phyloP scores from a whole-genome alignment of 805 yeast species.

The Ogataea glucozyma region DNA sequence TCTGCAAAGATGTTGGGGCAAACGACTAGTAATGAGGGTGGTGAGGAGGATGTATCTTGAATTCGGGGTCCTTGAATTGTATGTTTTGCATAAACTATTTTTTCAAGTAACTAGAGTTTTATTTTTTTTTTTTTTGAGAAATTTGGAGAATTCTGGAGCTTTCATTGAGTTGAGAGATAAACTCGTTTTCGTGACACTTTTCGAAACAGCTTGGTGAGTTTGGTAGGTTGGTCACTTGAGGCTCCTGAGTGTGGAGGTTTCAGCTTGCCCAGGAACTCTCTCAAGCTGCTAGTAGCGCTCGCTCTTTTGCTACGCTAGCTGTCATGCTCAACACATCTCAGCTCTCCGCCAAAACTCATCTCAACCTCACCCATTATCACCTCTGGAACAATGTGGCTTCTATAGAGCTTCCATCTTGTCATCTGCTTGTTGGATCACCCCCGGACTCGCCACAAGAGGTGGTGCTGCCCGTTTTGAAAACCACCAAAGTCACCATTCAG shows the following conservation, averaged over 20 bases:
- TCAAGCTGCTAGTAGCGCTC: too few relatives aligned
- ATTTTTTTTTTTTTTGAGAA: background rate
- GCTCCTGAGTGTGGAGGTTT: too few relatives aligned
- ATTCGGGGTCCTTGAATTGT: too few relatives aligned
- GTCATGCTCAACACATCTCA: constrained; percentile 15
- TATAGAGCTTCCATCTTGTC: constrained; percentile 14
- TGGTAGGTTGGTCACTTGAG: too few relatives aligned
- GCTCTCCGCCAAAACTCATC: constrained; percentile 37
- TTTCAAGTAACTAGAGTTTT: too few relatives aligned
- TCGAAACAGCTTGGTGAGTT: too few relatives aligned
- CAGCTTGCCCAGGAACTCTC: too few relatives aligned
- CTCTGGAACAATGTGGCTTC: constrained; percentile 43
- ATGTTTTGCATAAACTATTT: too few relatives aligned
- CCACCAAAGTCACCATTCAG: constrained; percentile 37
- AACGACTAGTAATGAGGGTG: constrained; percentile 9
- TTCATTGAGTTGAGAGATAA: background rate
- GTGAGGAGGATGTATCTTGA: too few relatives aligned
- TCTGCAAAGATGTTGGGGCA: constrained; percentile 15
- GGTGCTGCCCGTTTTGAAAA: constrained; percentile 40
- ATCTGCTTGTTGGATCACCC: constrained; percentile 36
- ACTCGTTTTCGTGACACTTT: background rate
- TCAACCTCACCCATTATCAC: constrained; percentile 46
- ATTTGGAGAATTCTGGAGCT: too few relatives aligned
- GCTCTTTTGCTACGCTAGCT: background rate
- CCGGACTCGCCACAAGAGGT: constrained; percentile 28